A percentile compares a stretch with the other conserved stretches of the same genome.
These are phyloP conservation scores for Gracilaria domingensis DNA, from an alignment of 23 red algal genomes.

Conservation along the genomic window DNA sequence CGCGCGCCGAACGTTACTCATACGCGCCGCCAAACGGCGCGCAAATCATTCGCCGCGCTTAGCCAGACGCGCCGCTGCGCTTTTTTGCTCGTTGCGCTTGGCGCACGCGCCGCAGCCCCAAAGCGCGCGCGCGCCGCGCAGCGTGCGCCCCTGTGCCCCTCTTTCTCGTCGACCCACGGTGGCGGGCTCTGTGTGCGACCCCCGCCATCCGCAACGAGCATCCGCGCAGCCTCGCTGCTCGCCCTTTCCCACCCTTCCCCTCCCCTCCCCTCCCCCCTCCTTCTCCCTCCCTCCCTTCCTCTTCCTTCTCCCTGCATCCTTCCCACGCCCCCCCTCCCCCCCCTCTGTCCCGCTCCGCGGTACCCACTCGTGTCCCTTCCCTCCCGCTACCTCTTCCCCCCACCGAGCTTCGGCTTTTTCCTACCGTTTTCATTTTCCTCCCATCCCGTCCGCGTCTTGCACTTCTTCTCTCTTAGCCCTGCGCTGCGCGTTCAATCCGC, in stretches of 20 bases:
- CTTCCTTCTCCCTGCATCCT: background rate
- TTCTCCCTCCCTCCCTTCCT: background rate
- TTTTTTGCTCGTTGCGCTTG: background rate
- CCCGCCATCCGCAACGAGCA: slow-evolving; percentile 8
- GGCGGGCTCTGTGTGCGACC: slow-evolving; percentile 8
- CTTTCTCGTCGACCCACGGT: slow-evolving; percentile 1
- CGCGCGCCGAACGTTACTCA: background rate
- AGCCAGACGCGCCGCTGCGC: background rate
- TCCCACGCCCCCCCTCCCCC: background rate
- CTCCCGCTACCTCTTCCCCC: background rate
- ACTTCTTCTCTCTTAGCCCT: background rate
- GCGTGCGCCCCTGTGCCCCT: background rate
- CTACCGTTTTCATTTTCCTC: background rate
- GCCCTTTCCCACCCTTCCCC: slow-evolving; percentile 23
- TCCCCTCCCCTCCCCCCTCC: background rate
- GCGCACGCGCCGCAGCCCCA: background rate
- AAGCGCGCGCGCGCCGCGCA: slow-evolving; percentile 10
- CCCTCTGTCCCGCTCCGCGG: background rate
- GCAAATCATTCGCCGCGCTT: slow-evolving; percentile 22
- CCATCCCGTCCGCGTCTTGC: background rate
- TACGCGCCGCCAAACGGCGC: slow-evolving; percentile 5
- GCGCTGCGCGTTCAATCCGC: background rate
- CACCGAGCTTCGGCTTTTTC: background rate
- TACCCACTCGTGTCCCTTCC: too few relatives aligned
- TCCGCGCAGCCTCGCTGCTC: slow-evolving; percentile 16